These are phyloP conservation scores for Paramecium pentaurelia DNA, from an alignment of 73 alveolate genomes.

Conservation along the genomic window DNA sequence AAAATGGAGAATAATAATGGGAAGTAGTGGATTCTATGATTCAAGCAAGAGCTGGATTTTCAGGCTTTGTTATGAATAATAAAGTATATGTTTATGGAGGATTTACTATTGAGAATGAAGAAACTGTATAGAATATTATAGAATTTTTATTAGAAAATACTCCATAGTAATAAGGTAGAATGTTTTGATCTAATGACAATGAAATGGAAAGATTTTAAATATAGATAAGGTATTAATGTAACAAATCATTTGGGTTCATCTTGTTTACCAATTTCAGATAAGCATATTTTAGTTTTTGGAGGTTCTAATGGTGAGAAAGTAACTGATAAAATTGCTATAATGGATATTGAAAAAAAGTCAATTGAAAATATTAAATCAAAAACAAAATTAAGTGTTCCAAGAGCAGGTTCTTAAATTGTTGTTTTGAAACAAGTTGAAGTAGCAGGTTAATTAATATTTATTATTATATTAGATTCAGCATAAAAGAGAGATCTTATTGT, in stretches of 20 bases:
- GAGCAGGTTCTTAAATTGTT: neutral
- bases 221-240: neutral
- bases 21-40: neutral
- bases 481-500: neutral
- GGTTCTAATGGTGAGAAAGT: constrained; percentile 8
- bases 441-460: neutral
- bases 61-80: constrained; percentile 5
- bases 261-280: neutral
- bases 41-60: constrained; percentile 25
- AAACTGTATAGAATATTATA: neutral
- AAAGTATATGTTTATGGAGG: constrained; percentile 39
- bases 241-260: neutral
- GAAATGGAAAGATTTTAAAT: constrained; percentile 12
- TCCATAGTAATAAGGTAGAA: neutral
- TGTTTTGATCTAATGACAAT: neutral
- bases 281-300: neutral
- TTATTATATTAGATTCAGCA: neutral
- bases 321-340: neutral
- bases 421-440: neutral
- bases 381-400: neutral
- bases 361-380: neutral
- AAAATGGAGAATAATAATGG: neutral
- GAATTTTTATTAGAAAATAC: neutral
- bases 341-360: neutral
- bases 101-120: neutral